Evolutionary conservation across 345 rosid genomes (phyloP).

Genomic region (Arabidopsis thaliana): TAIR10.1 NC_003076.8:21806501-21807000

Average conservation of each 20-base stretch:
- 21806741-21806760: conserved; percentile 40
- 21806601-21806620: neutral
- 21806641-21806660: conserved; percentile 52
- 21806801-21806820: neutral
- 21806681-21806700: conserved; percentile 39
- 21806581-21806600: neutral
- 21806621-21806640: conserved; percentile 47
- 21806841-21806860: neutral
- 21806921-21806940: conserved; percentile 60
- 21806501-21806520: no score
- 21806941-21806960: conserved; percentile 64
- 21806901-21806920: conserved; percentile 65
- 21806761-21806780: conserved; percentile 52
- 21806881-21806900: conserved; percentile 62
- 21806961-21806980: conserved; percentile 39
- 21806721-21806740: conserved; percentile 53
- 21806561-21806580: neutral
- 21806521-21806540: neutral
- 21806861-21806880: conserved; percentile 56
- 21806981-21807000: conserved; percentile 21
- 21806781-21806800: conserved; percentile 40
- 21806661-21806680: conserved; percentile 60
- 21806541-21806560: neutral
- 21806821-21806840: neutral
- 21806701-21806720: conserved; percentile 50